Conservation (phyloP, 2,329 filamentous ascomycete genomes). For the Aspergillus ruber region DNA sequence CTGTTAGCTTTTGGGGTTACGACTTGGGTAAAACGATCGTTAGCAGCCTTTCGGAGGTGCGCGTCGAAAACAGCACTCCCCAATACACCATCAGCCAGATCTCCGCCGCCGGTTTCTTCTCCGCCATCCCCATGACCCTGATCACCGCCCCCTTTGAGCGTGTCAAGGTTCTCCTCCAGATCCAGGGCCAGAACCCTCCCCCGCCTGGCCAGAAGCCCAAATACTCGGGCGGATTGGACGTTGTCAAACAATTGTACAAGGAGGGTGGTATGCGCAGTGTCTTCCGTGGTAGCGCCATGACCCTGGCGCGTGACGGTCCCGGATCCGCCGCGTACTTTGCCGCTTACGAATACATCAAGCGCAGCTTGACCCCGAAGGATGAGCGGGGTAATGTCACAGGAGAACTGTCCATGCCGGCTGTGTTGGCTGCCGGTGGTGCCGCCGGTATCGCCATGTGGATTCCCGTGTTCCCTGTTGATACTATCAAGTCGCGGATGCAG, state of each 20-base stretch:
- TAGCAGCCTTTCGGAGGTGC: slow-evolving; percentile 56
- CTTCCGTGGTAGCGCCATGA: slow-evolving; percentile 85
- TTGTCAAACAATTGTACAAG: slow-evolving; percentile 86
- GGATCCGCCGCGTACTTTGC: slow-evolving; percentile 95
- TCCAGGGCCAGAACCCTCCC: slow-evolving; percentile 83
- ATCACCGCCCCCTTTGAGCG: slow-evolving; percentile 99
- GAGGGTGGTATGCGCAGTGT: slow-evolving; percentile 87
- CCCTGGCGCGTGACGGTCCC: slow-evolving; percentile 86
- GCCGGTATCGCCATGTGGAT: slow-evolving; percentile 99
- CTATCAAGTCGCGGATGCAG: slow-evolving; percentile 89
- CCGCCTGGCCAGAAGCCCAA: slow-evolving; percentile 86
- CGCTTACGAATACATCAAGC: slow-evolving; percentile 94
- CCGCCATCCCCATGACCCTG: slow-evolving; percentile 90
- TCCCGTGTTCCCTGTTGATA: slow-evolving; percentile 95
- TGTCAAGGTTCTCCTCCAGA: slow-evolving; percentile 96
- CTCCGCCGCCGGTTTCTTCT: slow-evolving; percentile 92
- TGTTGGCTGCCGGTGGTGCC: slow-evolving; percentile 79
- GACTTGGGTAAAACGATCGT: slow-evolving; percentile 92
- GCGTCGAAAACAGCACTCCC: slow-evolving; percentile 53
- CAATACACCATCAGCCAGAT: slow-evolving; percentile 79
- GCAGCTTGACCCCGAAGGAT: slow-evolving; percentile 75
- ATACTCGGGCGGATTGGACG: slow-evolving; percentile 80
- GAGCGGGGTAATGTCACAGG: slow-evolving; percentile 66
- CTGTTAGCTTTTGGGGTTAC: slow-evolving; percentile 71
- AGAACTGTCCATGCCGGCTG: slow-evolving; percentile 70